These are phyloP conservation scores for Rhodotorula sp. DNA, from an alignment of 1,284 basidiomycete species.

Conservation along the genomic window DNA sequence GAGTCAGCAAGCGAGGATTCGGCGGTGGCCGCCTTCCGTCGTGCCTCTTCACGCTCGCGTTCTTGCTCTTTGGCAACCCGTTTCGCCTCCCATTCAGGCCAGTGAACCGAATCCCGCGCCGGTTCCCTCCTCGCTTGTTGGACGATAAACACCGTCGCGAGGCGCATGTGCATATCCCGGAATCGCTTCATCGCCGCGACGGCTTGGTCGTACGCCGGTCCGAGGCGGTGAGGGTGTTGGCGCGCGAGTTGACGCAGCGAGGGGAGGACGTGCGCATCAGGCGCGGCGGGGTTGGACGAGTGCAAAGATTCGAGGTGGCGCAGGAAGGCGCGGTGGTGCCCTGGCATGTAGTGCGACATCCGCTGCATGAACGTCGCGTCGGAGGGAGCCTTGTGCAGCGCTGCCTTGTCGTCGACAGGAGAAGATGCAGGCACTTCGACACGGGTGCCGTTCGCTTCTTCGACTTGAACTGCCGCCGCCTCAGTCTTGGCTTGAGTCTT, in stretches of 20 bases:
- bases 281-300: slow-evolving; percentile 58
- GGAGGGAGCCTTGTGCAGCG: slow-evolving; percentile 13
- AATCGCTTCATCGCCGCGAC: slow-evolving; percentile 37
- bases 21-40: slow-evolving; percentile 31
- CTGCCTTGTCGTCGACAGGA: background rate
- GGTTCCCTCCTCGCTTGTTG: slow-evolving; percentile 45
- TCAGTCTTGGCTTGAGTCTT: background rate
- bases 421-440: background rate
- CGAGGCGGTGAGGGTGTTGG: slow-evolving; percentile 42
- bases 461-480: slow-evolving; percentile 7
- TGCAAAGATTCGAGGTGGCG: slow-evolving; percentile 60
- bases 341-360: slow-evolving; percentile 88
- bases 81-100: slow-evolving; percentile 68
- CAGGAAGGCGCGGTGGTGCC: slow-evolving; percentile 83
- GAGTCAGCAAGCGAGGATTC: background rate
- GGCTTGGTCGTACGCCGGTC: slow-evolving; percentile 33
- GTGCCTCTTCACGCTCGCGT: slow-evolving; percentile 44
- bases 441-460: background rate
- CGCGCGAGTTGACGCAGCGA: slow-evolving; percentile 47
- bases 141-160: slow-evolving; percentile 38
- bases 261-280: slow-evolving; percentile 54
- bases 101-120: slow-evolving; percentile 56
- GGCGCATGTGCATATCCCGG: slow-evolving; percentile 35
- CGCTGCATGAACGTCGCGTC: slow-evolving; percentile 64
- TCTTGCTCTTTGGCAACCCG: slow-evolving; percentile 40